Conservation (phyloP, 2,329 filamentous ascomycete genomes). For the Venturia pyrina region DNA sequence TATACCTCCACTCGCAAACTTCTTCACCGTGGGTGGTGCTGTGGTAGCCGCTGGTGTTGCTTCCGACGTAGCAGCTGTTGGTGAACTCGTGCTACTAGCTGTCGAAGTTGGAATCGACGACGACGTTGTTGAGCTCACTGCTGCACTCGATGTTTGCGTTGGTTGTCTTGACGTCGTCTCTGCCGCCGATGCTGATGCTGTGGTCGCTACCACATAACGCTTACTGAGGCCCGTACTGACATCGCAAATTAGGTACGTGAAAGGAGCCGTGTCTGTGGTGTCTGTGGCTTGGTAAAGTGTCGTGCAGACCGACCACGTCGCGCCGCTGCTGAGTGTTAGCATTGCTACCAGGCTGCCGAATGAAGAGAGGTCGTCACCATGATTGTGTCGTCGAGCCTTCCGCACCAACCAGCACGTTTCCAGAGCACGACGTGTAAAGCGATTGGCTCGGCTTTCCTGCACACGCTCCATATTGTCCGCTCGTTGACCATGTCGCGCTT, state of each 20-base stretch:
- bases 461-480: neutral
- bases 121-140: neutral
- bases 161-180: neutral
- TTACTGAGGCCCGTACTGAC: neutral
- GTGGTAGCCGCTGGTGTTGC: neutral
- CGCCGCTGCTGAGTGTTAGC: neutral
- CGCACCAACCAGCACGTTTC: neutral
- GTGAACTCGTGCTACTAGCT: neutral
- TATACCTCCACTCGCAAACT: neutral
- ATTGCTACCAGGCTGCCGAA: neutral
- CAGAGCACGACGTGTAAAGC: neutral
- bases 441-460: neutral
- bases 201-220: neutral
- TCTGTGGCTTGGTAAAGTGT: neutral
- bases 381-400: neutral
- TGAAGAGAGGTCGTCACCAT: neutral
- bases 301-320: neutral
- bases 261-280: neutral
- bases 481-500: neutral
- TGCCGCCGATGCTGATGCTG: neutral
- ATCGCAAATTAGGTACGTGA: neutral
- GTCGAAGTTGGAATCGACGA: neutral
- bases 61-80: neutral
- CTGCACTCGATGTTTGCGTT: neutral
- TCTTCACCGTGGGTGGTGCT: neutral